Conservation (phyloP, 2,329 filamentous ascomycete species). For the Diaporthe amygdali region DNA sequence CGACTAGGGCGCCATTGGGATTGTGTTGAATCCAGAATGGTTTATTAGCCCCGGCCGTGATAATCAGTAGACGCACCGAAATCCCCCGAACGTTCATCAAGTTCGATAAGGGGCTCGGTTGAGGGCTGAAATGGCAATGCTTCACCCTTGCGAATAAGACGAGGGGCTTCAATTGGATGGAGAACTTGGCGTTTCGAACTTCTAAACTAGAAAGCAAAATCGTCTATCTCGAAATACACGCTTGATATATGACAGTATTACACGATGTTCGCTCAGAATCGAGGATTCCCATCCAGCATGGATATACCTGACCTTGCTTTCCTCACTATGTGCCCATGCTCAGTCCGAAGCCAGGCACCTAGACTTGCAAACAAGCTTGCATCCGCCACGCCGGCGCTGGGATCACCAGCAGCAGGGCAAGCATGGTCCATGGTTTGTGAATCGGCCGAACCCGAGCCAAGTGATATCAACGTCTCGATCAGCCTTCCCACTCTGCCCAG, state of each 20-base stretch:
- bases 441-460: background rate
- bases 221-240: background rate
- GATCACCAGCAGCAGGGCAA: background rate
- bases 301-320: background rate
- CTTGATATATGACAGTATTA: background rate
- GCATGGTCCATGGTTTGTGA: background rate
- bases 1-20: background rate
- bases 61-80: no score
- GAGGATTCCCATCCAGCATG: background rate
- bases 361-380: background rate
- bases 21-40: no score
- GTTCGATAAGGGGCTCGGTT: no score
- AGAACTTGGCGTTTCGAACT: background rate
- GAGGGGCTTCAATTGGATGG: no score
- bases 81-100: no score
- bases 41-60: no score
- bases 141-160: background rate
- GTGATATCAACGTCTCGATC: background rate
- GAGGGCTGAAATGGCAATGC: background rate
- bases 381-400: background rate
- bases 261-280: background rate
- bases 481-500: background rate
- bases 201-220: background rate
- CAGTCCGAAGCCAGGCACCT: background rate
- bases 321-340: background rate